phyloP scores from a whole-genome alignment of 179 eudicot genomes.

The Carnegiea gigantea region DNA sequence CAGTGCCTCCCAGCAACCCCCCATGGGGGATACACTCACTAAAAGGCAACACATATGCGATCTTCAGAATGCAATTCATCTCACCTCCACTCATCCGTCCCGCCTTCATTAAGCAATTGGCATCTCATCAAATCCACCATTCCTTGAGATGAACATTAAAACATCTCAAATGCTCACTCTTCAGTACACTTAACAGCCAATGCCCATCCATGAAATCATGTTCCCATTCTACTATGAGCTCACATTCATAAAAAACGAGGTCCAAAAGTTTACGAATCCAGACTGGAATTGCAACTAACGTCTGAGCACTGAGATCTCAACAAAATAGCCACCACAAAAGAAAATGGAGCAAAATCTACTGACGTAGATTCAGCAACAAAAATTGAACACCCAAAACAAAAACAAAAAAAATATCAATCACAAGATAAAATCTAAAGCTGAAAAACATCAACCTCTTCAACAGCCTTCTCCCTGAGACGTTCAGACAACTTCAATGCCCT shows the following conservation, averaged over 20 bases:
- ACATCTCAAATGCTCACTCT: neutral
- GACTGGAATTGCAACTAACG: neutral
- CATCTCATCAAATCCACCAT: neutral
- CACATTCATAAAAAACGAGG: neutral
- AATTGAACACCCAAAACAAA: neutral
- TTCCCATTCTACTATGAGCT: neutral
- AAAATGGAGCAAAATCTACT: neutral
- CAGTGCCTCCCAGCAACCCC: neutral
- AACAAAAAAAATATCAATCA: neutral
- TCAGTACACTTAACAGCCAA: neutral
- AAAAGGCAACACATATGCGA: neutral
- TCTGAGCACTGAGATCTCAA: conserved; percentile 15
- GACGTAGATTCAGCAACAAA: neutral
- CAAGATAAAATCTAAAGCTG: neutral
- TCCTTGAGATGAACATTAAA: neutral
- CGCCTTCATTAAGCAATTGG: neutral
- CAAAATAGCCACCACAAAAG: neutral
- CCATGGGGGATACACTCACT: neutral
- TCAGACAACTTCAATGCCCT: conserved; percentile 77
- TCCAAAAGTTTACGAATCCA: neutral
- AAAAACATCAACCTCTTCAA: conserved; percentile 66
- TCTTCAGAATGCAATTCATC: neutral
- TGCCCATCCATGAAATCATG: neutral
- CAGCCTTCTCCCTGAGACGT: conserved; percentile 85
- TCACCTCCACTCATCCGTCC: neutral